A percentile compares a stretch with the other conserved stretches of the same genome.
Evolutionary conservation across 768 basidiomycete species (phyloP).

Genomic region (Lanmaoa rubissima): DNA sequence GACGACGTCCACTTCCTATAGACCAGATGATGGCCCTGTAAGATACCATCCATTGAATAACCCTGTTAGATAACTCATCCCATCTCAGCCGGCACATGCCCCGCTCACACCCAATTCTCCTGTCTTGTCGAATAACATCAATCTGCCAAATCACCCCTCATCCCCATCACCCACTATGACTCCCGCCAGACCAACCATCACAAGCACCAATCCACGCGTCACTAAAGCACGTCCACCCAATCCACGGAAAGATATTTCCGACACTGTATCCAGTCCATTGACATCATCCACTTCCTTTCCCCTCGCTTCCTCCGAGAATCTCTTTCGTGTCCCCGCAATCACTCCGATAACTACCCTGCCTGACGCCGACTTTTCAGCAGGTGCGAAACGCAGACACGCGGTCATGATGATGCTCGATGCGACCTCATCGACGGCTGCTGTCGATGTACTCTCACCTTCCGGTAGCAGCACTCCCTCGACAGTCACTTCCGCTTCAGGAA

Average conservation of each 20-base stretch:
- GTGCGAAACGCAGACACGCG: slow-evolving; percentile 73
- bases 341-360: slow-evolving; percentile 33
- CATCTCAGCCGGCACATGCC: slow-evolving; percentile 13
- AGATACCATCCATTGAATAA: slow-evolving; percentile 16
- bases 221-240: slow-evolving; percentile 30
- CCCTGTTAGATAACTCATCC: slow-evolving; percentile 5
- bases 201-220: slow-evolving; percentile 20
- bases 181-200: slow-evolving; percentile 14
- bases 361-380: slow-evolving; percentile 42
- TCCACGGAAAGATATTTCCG: slow-evolving; percentile 29
- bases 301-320: slow-evolving; percentile 30
- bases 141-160: slow-evolving; percentile 14
- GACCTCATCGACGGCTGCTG: slow-evolving; percentile 37
- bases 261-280: slow-evolving; percentile 13
- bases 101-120: slow-evolving; percentile 36
- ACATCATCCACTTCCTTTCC: slow-evolving; percentile 21
- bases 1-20: slow-evolving; percentile 13
- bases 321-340: slow-evolving; percentile 26
- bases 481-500: slow-evolving; percentile 25
- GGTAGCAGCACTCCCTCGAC: slow-evolving; percentile 29
- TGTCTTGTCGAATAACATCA: slow-evolving; percentile 19
- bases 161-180: slow-evolving; percentile 32
- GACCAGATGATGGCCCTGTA: slow-evolving; percentile 30
- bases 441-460: slow-evolving; percentile 38
- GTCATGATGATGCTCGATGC: slow-evolving; percentile 78